These are phyloP conservation scores for Syzygium syzygioides DNA, from an alignment of 441 rosid species.

Conservation along the genomic window DNA sequence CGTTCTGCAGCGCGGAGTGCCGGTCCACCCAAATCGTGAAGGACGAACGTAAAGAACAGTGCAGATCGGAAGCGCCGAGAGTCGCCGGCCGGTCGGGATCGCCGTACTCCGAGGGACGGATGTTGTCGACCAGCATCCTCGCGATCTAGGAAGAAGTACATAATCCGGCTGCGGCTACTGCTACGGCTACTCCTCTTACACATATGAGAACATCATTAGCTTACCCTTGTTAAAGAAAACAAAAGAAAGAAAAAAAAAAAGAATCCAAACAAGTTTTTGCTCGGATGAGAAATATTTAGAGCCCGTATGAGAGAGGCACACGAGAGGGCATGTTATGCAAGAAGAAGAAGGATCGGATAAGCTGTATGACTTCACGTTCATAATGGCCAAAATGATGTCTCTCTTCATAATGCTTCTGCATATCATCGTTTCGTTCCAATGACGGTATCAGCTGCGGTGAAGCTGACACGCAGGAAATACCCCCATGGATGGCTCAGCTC, in stretches of 20 bases:
- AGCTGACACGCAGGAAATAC: background rate
- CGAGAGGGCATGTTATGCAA: background rate
- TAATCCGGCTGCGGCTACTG: background rate
- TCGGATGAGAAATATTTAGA: background rate
- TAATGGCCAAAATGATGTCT: background rate
- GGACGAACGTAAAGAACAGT: slow-evolving; percentile 48
- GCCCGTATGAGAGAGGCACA: background rate
- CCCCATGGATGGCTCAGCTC: background rate
- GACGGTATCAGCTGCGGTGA: background rate
- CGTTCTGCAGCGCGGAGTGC: slow-evolving; percentile 65
- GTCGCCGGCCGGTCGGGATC: slow-evolving; percentile 28
- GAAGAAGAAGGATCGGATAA: background rate
- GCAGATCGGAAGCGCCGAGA: slow-evolving; percentile 38
- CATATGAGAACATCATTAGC: background rate
- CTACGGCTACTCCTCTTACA: background rate
- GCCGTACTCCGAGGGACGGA: slow-evolving; percentile 36
- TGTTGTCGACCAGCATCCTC: slow-evolving; percentile 59
- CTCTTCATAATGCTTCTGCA: background rate
- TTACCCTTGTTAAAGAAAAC: background rate
- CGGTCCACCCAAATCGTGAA: slow-evolving; percentile 47
- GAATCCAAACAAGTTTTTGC: slow-evolving; percentile 7
- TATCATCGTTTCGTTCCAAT: background rate
- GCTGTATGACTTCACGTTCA: background rate
- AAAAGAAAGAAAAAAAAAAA: too few relatives aligned
- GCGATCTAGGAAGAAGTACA: slow-evolving; percentile 28